A percentile compares a stretch with the other conserved stretches of the same genome.
Conservation (phyloP, 441 rosid genomes). For the Populus hybrid region DNA sequence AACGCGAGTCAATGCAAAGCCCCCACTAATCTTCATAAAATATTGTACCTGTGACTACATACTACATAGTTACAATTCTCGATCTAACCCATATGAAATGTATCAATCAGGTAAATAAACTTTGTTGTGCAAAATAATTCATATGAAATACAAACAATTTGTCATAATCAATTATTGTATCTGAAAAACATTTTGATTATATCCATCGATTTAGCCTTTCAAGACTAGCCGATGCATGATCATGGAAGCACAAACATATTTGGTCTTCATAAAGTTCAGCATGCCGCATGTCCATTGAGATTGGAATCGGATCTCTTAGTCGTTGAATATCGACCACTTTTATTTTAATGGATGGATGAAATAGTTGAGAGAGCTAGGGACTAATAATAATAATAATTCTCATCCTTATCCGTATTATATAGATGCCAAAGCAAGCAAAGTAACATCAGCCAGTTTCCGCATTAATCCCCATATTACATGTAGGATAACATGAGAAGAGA, state of each 20-base stretch:
- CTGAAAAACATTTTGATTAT: neutral
- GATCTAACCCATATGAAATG: neutral
- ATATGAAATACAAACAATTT: no score
- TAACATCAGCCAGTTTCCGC: neutral
- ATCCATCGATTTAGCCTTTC: neutral
- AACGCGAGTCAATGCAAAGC: neutral
- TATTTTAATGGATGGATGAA: neutral
- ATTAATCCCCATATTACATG: no score
- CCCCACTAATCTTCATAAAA: neutral
- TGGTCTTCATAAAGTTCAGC: neutral
- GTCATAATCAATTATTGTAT: no score
- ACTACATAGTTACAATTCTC: neutral
- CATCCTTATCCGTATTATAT: neutral
- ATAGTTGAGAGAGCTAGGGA: neutral
- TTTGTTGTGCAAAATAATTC: neutral
- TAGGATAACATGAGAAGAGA: neutral
- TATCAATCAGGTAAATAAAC: no score
- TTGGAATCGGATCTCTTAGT: neutral
- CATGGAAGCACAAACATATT: neutral
- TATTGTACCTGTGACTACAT: neutral
- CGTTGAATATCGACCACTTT: no score
- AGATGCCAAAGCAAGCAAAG: neutral
- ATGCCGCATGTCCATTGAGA: neutral
- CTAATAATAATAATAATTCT: neutral
- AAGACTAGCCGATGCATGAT: neutral